Evolutionary conservation across 2,329 filamentous ascomycete genomes (phyloP).

Genomic region (Alternaria triticina): DNA sequence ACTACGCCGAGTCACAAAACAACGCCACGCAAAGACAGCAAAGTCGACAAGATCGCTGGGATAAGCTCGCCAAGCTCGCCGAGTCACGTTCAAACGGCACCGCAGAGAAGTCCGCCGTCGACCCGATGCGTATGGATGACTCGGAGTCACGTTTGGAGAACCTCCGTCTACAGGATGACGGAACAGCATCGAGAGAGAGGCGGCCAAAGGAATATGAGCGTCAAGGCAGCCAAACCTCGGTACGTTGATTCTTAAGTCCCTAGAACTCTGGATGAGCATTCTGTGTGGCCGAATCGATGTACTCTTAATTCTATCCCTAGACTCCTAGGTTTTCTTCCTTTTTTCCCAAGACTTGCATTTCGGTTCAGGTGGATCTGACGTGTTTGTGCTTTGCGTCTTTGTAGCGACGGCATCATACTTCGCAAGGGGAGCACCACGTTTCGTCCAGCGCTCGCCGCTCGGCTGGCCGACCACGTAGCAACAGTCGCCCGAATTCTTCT

Average conservation of each 20-base stretch:
- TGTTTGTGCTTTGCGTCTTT: slow-evolving; percentile 47
- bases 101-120: slow-evolving; percentile 47
- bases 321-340: slow-evolving; percentile 41
- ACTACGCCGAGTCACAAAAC: slow-evolving; percentile 96
- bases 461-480: slow-evolving; percentile 48
- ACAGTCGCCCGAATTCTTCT: slow-evolving; percentile 48
- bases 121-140: slow-evolving; percentile 68
- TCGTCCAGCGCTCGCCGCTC: slow-evolving; percentile 41
- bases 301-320: slow-evolving; percentile 52
- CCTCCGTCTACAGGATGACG: slow-evolving; percentile 84
- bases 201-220: slow-evolving; percentile 51
- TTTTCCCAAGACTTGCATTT: slow-evolving; percentile 43
- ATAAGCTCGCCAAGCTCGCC: slow-evolving; percentile 80
- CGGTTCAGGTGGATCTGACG: slow-evolving; percentile 49
- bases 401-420: slow-evolving; percentile 48
- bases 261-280: slow-evolving; percentile 48
- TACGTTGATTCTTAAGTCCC: slow-evolving; percentile 54
- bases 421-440: slow-evolving; percentile 44
- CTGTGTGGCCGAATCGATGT: slow-evolving; percentile 50
- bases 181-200: slow-evolving; percentile 46
- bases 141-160: slow-evolving; percentile 87
- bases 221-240: slow-evolving; percentile 49
- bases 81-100: slow-evolving; percentile 67
- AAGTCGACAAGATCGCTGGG: slow-evolving; percentile 86
- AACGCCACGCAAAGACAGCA: slow-evolving; percentile 84